Conservation (phyloP, 768 basidiomycete species). For the Suillus luteus region DNA sequence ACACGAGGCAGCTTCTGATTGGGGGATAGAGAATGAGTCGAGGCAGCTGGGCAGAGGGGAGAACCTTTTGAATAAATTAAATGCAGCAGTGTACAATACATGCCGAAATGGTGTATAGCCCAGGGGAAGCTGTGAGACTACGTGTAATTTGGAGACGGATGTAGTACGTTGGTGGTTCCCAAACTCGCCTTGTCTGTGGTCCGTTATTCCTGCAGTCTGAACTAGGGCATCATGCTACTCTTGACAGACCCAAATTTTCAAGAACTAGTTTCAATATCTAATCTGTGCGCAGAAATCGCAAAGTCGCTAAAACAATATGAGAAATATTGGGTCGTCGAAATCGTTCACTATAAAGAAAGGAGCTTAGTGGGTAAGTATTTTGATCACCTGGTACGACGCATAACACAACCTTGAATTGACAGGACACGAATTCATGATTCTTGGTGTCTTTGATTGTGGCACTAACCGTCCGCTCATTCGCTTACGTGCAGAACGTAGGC, state of each 20-base stretch:
- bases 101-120: background rate
- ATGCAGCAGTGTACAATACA: background rate
- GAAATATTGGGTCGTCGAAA: slow-evolving; percentile 9
- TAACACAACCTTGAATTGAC: background rate
- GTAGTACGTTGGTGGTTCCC: background rate
- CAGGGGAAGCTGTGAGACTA: background rate
- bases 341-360: slow-evolving; percentile 11
- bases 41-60: background rate
- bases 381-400: background rate
- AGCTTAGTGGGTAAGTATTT: slow-evolving; percentile 8
- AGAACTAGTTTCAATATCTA: background rate
- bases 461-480: background rate
- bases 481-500: slow-evolving; percentile 11
- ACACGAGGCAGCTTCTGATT: background rate
- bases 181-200: background rate
- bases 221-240: background rate
- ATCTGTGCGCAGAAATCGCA: background rate
- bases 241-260: background rate
- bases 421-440: slow-evolving; percentile 15
- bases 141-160: background rate
- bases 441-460: slow-evolving; percentile 7
- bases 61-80: background rate
- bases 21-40: background rate
- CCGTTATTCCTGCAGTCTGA: background rate
- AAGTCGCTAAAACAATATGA: background rate